Percentiles rank a stretch among this genome's conserved stretches.
Evolutionary conservation across 2,329 filamentous ascomycete genomes (phyloP).

Genomic region (Sclerotinia minor): DNA sequence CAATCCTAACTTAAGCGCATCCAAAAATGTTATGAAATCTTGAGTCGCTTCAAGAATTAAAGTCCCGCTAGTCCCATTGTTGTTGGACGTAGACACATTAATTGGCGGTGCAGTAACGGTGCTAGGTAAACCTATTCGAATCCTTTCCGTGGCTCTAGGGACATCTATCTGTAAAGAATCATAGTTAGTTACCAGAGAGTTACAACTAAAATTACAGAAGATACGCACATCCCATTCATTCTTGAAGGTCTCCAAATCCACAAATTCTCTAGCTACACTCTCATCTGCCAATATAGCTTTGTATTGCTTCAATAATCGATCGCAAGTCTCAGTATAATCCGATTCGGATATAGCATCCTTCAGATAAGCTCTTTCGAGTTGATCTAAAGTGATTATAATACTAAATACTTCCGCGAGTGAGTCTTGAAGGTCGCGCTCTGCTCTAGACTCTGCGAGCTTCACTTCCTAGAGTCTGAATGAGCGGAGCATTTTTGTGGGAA

Average conservation of each 20-base stretch:
- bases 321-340: conserved; percentile 96
- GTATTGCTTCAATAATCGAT: conserved; percentile 91
- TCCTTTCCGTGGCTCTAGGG: conserved; percentile 86
- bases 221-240: conserved; percentile 80
- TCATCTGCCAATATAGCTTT: conserved; percentile 91
- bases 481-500: not conserved
- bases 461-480: conserved; percentile 65
- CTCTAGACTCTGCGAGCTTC: conserved; percentile 81
- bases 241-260: conserved; percentile 88
- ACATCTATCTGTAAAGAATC: conserved; percentile 72
- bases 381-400: conserved; percentile 93
- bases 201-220: not conserved
- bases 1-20: conserved; percentile 88
- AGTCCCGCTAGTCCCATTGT: conserved; percentile 48
- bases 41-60: conserved; percentile 90
- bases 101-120: conserved; percentile 61
- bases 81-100: conserved; percentile 46
- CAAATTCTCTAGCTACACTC: conserved; percentile 83
- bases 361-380: conserved; percentile 93
- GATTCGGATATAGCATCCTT: conserved; percentile 90
- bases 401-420: conserved; percentile 97
- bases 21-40: conserved; percentile 97
- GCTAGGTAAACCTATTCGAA: conserved; percentile 88
- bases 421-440: conserved; percentile 90
- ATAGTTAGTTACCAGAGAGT: not conserved